phyloP scores from a whole-genome alignment of 306 rosid species.

The Acacia melanoxylon region DNA sequence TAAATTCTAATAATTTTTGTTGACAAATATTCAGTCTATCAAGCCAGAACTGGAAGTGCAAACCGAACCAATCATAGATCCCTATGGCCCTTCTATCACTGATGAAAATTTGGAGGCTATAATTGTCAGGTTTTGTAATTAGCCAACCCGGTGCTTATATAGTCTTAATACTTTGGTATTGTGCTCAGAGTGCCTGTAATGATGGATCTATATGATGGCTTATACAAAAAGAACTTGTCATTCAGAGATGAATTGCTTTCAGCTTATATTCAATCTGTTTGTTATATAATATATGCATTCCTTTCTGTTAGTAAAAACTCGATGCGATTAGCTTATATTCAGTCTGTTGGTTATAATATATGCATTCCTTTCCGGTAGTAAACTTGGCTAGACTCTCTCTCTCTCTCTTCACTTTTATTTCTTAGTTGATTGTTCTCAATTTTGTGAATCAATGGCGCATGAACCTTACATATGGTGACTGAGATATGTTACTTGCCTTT shows the following conservation, averaged over 20 bases:
- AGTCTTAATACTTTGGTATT: slow-evolving; percentile 15
- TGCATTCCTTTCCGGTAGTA: not conserved
- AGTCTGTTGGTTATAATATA: not conserved
- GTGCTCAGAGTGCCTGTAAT: slow-evolving; percentile 1
- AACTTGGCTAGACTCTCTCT: not conserved
- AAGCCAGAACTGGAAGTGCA: slow-evolving; percentile 77
- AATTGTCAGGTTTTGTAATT: slow-evolving; percentile 72
- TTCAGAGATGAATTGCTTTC: slow-evolving; percentile 1
- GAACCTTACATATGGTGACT: too few relatives aligned
- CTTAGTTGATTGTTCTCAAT: not conserved
- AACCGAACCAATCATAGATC: slow-evolving; percentile 82
- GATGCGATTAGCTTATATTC: not conserved
- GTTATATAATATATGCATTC: not conserved
- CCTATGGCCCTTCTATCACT: slow-evolving; percentile 87
- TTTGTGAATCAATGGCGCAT: not conserved
- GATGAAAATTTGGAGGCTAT: slow-evolving; percentile 90
- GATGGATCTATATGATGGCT: not conserved
- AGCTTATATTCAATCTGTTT: not conserved
- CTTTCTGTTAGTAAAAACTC: not conserved
- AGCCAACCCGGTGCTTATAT: not conserved
- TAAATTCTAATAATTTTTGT: slow-evolving; percentile 6
- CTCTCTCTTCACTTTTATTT: too few relatives aligned
- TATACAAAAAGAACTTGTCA: slow-evolving; percentile 14
- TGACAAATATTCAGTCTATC: slow-evolving; percentile 58
- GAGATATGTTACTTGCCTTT: not conserved